These are phyloP conservation scores for Paecilomyces fulvus DNA, from an alignment of 2,329 filamentous ascomycete species.

Conservation along the genomic window DNA sequence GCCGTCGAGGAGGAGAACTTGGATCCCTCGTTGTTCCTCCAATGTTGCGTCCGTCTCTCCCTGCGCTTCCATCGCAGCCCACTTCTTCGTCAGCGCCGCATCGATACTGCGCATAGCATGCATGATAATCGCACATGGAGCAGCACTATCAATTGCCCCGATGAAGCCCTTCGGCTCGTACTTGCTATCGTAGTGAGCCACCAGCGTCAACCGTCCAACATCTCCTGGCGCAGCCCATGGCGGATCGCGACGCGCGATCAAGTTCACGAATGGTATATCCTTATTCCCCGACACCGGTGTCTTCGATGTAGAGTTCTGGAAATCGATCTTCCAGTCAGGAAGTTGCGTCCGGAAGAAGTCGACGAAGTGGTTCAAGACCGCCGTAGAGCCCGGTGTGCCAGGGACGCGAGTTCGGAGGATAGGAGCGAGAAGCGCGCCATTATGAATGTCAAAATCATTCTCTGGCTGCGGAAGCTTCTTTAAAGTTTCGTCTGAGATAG, in stretches of 20 bases:
- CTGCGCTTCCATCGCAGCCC: conserved; percentile 60
- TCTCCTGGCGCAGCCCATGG: conserved; percentile 70
- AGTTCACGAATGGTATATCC: conserved; percentile 74
- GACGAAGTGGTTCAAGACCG: conserved; percentile 72
- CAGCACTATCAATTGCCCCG: conserved; percentile 87
- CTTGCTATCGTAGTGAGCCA: conserved; percentile 91
- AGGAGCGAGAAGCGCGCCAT: conserved; percentile 69
- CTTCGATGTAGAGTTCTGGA: conserved; percentile 82
- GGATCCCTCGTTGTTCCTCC: conserved; percentile 72
- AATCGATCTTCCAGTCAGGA: conserved; percentile 69
- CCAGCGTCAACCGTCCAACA: conserved; percentile 71
- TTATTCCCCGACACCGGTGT: conserved; percentile 67
- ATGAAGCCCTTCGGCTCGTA: conserved; percentile 75
- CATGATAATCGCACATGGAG: conserved; percentile 88
- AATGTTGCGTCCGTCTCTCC: conserved; percentile 45
- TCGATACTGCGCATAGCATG: conserved; percentile 77
- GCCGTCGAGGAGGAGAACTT: conserved; percentile 83
- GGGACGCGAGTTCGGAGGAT: conserved; percentile 84
- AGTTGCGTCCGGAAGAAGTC: conserved; percentile 69
- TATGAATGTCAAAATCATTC: conserved; percentile 68
- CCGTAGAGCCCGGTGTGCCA: conserved; percentile 65
- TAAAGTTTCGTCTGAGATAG: conserved; percentile 68
- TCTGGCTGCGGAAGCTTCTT: conserved; percentile 62
- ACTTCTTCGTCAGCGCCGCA: conserved; percentile 68
- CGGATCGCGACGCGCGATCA: conserved; percentile 80